Evolutionary conservation across 768 basidiomycete species (phyloP), one percentile per base, ranked within the genome.

Genomic region (Amanita thiersii): DNA sequence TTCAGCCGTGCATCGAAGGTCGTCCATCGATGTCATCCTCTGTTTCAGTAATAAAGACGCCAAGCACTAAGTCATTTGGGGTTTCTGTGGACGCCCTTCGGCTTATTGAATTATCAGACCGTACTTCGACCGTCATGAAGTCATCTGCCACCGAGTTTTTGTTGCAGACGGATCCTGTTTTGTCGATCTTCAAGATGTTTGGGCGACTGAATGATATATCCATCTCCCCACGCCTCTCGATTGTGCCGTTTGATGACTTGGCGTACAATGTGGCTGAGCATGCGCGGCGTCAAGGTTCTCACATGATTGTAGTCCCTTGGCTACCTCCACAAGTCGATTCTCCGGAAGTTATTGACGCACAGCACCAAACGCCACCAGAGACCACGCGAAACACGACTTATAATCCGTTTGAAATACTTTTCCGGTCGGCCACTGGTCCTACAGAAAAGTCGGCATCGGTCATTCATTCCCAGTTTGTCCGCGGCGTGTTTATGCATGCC

Each of bases 291-390:
- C 67, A 66, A 9, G 71, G 57, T 0, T 75, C 83, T 0, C 82
- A 94, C 46, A 68, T 96, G 58, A 72, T 97, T 32, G 60, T 97
- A 33, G 50, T 97, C 0, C 89, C 91, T 0, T 98, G 92, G 92
- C 48, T 79, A 5, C 73, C 73, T 68, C 73, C 0, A 50, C 48
- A 6, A 50, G 53, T 19, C 51, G 50, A 35, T 45, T 50, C n/a
- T 52, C 50, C 37, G 47, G 47, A 23, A 43, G 47, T 20, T 21
- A 17, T 18, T 26, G 40, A 21, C 43, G 52, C 19, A 52, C 42
- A 28, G 11, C 17, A 36, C 0, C 28, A 45, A 21, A 18, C 45
- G 15, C 28, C 43, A 31, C 4, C 25, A 1, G 36, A 8, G 9
- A 12, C 19, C 9, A 44, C 17, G 20, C 20, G 23, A 6, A 17